phyloP scores from a whole-genome alignment of 768 basidiomycete genomes.

The Tulasnella sp. region DNA sequence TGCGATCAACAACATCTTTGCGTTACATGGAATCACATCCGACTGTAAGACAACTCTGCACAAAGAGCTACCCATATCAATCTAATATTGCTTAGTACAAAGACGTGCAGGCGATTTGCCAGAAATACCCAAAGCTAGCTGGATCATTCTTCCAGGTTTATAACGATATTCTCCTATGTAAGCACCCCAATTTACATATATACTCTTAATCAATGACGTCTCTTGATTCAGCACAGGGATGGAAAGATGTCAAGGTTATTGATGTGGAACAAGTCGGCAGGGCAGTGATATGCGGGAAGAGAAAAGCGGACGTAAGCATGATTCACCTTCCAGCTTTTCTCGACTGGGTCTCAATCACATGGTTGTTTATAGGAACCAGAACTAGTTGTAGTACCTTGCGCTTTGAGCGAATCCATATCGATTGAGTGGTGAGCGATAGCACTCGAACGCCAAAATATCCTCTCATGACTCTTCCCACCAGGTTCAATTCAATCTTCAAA shows the following conservation, averaged over 20 bases:
- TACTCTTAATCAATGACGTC: slow-evolving; percentile 7
- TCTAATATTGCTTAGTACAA: neutral
- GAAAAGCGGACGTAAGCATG: slow-evolving; percentile 38
- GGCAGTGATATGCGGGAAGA: slow-evolving; percentile 44
- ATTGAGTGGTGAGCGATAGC: slow-evolving; percentile 39
- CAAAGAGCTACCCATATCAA: too few species aligned
- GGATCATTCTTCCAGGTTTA: slow-evolving; percentile 59
- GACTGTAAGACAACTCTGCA: too few species aligned
- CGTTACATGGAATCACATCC: too few species aligned
- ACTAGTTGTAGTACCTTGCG: slow-evolving; percentile 49
- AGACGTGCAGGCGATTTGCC: neutral
- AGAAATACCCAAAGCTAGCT: slow-evolving; percentile 49
- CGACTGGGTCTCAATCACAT: neutral
- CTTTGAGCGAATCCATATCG: slow-evolving; percentile 50
- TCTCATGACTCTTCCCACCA: slow-evolving; percentile 20
- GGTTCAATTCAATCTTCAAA: slow-evolving; percentile 46
- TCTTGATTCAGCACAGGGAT: slow-evolving; percentile 46
- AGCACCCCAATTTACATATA: slow-evolving; percentile 3
- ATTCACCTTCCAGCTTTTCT: slow-evolving; percentile 15
- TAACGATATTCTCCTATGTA: slow-evolving; percentile 58
- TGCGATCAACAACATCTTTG: too few species aligned
- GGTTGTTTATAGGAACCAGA: slow-evolving; percentile 25
- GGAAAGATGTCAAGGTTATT: slow-evolving; percentile 49
- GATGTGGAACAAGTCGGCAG: slow-evolving; percentile 44
- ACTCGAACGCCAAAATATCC: neutral